Base-by-base conservation (phyloP, 2,329 filamentous ascomycete genomes). In the Escovopsis sp. region DNA sequence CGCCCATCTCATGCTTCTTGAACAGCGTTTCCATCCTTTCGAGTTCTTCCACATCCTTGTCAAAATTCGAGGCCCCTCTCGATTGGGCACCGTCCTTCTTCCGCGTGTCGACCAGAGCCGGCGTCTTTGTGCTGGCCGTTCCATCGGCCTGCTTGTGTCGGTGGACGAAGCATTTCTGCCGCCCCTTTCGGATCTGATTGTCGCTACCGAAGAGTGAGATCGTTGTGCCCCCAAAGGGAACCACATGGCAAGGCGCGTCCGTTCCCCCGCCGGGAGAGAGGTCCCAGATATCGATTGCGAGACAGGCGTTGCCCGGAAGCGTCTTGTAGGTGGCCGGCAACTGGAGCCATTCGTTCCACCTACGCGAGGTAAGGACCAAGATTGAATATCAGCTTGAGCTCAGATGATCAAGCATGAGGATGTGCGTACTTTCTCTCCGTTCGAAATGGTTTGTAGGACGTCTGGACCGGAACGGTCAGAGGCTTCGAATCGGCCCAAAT, bases 1-100 rank as follows among this genome's bases (percentile, higher is more conserved):
- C 90, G 14, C 86, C 87, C 80, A 94, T 92, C 53, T 98, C 92
- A 51, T 96, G 90, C 58, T 94, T 93, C 60, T 98, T 98, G 53
- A 98, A 81, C 16, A 96, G 58, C 36, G 76, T 79, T 51, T 96
- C 87, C 45, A 98, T 70, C 14, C 90, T 70, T 48, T 94, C 86
- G 41, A 94, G 69, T 56, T 98, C 90, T 35, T 84, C 76, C n/a
- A 62, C 62, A 40, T 92, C 76, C 45, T 79, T 79, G 38, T 81
- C 75, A n/a, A 72, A 61, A 0, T 62, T 54, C 2, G 66, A 61
- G 2, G 66, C 57, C 1, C 61, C 60, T 5, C 62, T 63, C 28
- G 65, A 68, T 37, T 60, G 66, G 3, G 62, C 58, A 19, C 65
- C 65, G 34, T 69, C 63, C 35, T 61, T 68, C 39, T 62, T 65